phyloP scores from a whole-genome alignment of 2,329 filamentous ascomycete genomes.

The Cercospora brassicicola region DNA sequence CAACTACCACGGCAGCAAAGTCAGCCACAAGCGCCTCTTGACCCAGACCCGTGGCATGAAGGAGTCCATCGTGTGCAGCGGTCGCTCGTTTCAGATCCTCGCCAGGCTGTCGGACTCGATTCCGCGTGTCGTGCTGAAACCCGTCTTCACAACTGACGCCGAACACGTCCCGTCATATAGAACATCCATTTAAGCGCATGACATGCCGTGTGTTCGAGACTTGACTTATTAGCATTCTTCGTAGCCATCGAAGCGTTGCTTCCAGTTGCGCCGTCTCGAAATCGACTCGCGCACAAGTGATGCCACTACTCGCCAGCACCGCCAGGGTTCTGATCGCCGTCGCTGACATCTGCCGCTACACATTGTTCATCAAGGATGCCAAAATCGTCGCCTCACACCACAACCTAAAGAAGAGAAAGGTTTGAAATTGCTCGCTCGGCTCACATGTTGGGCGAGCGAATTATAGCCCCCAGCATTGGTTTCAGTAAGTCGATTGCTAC shows the following conservation, averaged over 20 bases:
- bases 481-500: background rate
- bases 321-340: background rate
- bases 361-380: background rate
- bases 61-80: background rate
- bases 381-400: background rate
- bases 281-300: background rate
- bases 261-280: background rate
- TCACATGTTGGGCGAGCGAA: background rate
- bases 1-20: background rate
- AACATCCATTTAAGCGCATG: background rate
- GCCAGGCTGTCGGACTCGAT: constrained; percentile 3
- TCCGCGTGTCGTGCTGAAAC: background rate
- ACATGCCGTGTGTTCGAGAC: background rate
- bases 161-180: background rate
- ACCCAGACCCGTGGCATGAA: background rate
- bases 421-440: background rate
- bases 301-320: constrained; percentile 1
- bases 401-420: background rate
- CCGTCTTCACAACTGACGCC: background rate
- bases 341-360: background rate
- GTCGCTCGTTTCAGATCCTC: constrained; percentile 2
- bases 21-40: constrained; percentile 1
- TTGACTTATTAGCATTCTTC: background rate
- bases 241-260: background rate
- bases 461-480: background rate